Percentiles rank a stretch among this genome's conserved stretches.
phyloP scores from a whole-genome alignment of 2,329 filamentous ascomycete species.

The Ilyonectria sp. region DNA sequence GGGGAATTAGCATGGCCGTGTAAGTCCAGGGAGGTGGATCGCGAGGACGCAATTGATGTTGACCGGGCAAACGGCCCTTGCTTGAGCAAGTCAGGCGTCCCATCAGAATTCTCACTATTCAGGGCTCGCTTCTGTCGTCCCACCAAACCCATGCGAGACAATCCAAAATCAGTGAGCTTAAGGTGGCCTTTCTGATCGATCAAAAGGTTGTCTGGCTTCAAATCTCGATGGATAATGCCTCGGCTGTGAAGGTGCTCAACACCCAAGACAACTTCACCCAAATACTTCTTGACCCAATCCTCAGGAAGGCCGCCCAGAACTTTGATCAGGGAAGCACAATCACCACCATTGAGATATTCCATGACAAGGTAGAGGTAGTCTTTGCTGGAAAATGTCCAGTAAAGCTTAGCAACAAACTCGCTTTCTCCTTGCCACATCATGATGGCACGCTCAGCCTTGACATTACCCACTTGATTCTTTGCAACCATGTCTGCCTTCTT shows the following conservation, averaged over 20 bases:
- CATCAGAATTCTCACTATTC: conserved; percentile 81
- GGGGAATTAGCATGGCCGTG: conserved; percentile 83
- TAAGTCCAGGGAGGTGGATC: conserved; percentile 94
- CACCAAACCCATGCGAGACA: conserved; percentile 97
- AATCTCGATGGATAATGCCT: conserved; percentile 95
- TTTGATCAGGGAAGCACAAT: conserved; percentile 97
- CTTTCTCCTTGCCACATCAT: conserved; percentile 99
- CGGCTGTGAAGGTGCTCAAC: conserved; percentile 95
- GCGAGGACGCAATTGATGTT: conserved; percentile 88
- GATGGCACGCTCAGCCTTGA: conserved; percentile 97
- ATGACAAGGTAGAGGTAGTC: conserved; percentile 99
- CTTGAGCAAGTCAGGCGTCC: conserved; percentile 93
- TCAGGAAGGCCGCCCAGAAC: conserved; percentile 92
- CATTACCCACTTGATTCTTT: conserved; percentile 99
- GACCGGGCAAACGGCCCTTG: conserved; percentile 91
- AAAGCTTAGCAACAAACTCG: conserved; percentile 98
- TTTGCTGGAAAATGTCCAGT: conserved; percentile 99
- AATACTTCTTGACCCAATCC: conserved; percentile 98
- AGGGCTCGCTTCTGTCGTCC: conserved; percentile 96
- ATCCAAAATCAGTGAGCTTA: conserved; percentile 96
- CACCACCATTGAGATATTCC: conserved; percentile 98
- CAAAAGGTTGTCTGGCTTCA: conserved; percentile 97
- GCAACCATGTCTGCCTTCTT: conserved; percentile 99
- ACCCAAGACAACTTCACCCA: conserved; percentile 96
- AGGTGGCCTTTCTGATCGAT: conserved; percentile 98